Conservation (phyloP, 148 eudicot species). For the Vaccinium macrocarpon region DNA sequence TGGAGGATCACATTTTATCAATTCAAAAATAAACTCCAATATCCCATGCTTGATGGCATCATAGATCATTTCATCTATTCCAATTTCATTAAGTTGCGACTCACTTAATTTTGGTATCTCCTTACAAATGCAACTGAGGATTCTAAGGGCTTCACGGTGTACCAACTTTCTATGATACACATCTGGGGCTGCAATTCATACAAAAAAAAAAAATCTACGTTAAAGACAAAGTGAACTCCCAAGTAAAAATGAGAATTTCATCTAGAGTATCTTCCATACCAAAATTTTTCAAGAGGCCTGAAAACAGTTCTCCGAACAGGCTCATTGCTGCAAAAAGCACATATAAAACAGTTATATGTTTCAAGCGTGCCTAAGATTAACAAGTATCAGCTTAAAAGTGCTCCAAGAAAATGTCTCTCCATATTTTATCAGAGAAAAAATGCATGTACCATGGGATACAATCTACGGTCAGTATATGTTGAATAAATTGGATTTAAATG, state of each 20-base stretch:
- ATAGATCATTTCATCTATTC: slow-evolving; percentile 4
- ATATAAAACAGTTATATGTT: background rate
- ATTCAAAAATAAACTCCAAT: background rate
- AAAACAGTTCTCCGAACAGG: background rate
- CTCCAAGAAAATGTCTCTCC: background rate
- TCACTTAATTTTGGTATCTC: slow-evolving; percentile 1
- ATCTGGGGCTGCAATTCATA: background rate
- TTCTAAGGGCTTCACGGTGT: background rate
- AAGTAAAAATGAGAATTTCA: background rate
- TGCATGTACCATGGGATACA: no score
- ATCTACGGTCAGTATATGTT: no score
- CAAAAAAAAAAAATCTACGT: background rate
- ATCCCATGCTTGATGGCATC: background rate
- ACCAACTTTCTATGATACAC: background rate
- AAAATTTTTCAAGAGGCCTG: background rate
- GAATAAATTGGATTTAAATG: no score
- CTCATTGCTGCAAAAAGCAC: background rate
- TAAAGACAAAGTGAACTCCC: background rate
- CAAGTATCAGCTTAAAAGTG: background rate
- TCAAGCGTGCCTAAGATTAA: background rate
- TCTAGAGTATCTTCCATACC: background rate
- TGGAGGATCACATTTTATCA: slow-evolving; percentile 13
- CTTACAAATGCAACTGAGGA: slow-evolving; percentile 9
- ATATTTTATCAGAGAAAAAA: background rate
- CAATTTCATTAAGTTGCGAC: background rate